Base-by-base conservation (phyloP, 2,329 filamentous ascomycete genomes). In the Beauveria bassiana region DNA sequence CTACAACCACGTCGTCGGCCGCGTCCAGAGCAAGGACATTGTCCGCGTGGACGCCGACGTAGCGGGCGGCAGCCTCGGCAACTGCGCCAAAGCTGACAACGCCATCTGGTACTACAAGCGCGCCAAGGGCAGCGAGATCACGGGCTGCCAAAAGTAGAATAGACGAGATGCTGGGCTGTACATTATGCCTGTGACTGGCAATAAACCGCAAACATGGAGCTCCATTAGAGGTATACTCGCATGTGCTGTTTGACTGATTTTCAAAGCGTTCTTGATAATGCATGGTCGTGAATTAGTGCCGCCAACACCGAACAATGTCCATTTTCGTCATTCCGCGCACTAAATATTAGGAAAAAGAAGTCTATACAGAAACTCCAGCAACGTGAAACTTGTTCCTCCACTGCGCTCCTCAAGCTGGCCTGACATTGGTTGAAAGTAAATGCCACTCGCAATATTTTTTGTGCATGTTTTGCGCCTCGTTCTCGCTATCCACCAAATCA, bases 1-100 rank as follows among this genome's bases (percentile, higher is more conserved):
- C 68, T 88, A 87, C 68, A 79, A 82, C 70, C 80, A 87, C 70
- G 81, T 83, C 58, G 78, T 77, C 61, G 86, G 86, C 3, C 71
- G 77, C 18, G 79, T 84, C 7, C 86, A 88, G 73, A 73, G 78
- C 60, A 76, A 74, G 2, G 70, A 79, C 46, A 77, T 74, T 10
- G 68, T 81, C 26, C 75, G 78, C 5, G 68, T 78, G 10, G 68
- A 72, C n/a, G 74, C 75, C 8, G 72, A 73, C 59, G 75, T 78
- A 3, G 78, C 81, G 61, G 82, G 80, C 0, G 78, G 78, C 5
- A 76, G 74, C 24, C 67, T 77, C 49, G 81, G 79, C 26, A 85
- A 75, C 65, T 88, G 85, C 68, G 84, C 84, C 6, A 81, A 76
- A 68, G 70, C 78, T 0, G 69, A 76, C 12, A 78, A 78, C 5